These are phyloP conservation scores for Lentinula sp. DNA, from an alignment of 768 basidiomycete species.

Conservation along the genomic window DNA sequence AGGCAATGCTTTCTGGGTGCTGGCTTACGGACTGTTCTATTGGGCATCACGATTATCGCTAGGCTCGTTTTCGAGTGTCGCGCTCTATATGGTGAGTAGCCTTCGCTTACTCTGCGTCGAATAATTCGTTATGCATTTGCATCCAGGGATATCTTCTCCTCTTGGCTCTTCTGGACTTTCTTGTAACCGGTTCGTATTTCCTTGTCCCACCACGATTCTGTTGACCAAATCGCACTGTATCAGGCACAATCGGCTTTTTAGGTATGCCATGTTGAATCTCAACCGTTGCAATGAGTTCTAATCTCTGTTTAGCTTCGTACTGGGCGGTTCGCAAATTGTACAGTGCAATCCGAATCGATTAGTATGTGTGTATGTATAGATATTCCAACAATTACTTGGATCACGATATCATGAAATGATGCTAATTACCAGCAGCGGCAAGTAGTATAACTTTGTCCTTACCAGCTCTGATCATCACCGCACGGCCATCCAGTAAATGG, in stretches of 20 bases:
- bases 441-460: constrained; percentile 67
- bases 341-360: constrained; percentile 75
- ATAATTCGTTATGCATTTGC: not conserved
- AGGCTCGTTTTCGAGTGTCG: constrained; percentile 71
- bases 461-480: constrained; percentile 68
- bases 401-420: not conserved
- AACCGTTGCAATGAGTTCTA: not conserved
- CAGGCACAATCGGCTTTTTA: constrained; percentile 87
- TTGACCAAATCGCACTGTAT: constrained; percentile 4
- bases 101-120: not conserved
- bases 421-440: constrained; percentile 19
- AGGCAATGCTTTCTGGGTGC: constrained; percentile 87
- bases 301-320: constrained; percentile 51
- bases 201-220: not conserved
- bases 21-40: constrained; percentile 85
- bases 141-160: constrained; percentile 75
- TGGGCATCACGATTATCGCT: constrained; percentile 85
- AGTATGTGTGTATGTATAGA: constrained; percentile 6
- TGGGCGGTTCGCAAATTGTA: constrained; percentile 88
- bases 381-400: not conserved
- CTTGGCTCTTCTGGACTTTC: constrained; percentile 77
- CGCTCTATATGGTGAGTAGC: constrained; percentile 58
- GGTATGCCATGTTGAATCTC: not conserved
- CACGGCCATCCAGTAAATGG: constrained; percentile 53
- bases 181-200: constrained; percentile 65